Conservation (phyloP, 768 basidiomycete genomes). For the Grammothele lineata region DNA sequence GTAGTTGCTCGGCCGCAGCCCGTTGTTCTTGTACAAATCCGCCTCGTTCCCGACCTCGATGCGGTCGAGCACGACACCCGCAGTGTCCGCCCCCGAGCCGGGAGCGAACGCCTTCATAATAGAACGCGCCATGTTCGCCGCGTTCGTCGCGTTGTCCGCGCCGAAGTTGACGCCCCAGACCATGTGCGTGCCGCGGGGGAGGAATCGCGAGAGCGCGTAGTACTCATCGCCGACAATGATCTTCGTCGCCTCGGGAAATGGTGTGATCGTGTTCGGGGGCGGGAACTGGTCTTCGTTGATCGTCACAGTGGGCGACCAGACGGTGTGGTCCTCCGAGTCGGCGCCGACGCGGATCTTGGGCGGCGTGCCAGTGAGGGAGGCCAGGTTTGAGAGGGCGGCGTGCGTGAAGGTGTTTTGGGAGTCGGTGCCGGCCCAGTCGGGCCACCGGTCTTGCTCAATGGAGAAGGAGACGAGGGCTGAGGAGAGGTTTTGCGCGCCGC, state of each 20-base stretch:
- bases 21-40: constrained; percentile 30
- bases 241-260: constrained; percentile 65
- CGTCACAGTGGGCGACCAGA: constrained; percentile 44
- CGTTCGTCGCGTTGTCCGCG: constrained; percentile 26
- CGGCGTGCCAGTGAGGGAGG: constrained; percentile 44
- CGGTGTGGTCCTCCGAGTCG: constrained; percentile 53
- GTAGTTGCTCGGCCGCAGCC: constrained; percentile 22
- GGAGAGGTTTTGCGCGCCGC: constrained; percentile 32
- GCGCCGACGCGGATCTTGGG: constrained; percentile 57
- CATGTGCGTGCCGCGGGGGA: constrained; percentile 55
- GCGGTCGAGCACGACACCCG: constrained; percentile 27
- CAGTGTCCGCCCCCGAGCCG: constrained; percentile 15
- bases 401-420: constrained; percentile 54
- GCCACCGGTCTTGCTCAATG: constrained; percentile 68
- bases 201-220: constrained; percentile 47
- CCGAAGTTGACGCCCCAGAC: constrained; percentile 71
- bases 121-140: constrained; percentile 28
- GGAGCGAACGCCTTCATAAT: constrained; percentile 26
- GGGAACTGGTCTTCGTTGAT: constrained; percentile 49
- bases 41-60: constrained; percentile 33
- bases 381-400: constrained; percentile 56
- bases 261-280: constrained; percentile 40
- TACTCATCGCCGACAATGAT: constrained; percentile 55
- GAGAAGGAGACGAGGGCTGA: constrained; percentile 58
- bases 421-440: constrained; percentile 56